These are phyloP conservation scores for Erysimum pusillum DNA, from an alignment of 441 rosid species.

Conservation along the genomic window DNA sequence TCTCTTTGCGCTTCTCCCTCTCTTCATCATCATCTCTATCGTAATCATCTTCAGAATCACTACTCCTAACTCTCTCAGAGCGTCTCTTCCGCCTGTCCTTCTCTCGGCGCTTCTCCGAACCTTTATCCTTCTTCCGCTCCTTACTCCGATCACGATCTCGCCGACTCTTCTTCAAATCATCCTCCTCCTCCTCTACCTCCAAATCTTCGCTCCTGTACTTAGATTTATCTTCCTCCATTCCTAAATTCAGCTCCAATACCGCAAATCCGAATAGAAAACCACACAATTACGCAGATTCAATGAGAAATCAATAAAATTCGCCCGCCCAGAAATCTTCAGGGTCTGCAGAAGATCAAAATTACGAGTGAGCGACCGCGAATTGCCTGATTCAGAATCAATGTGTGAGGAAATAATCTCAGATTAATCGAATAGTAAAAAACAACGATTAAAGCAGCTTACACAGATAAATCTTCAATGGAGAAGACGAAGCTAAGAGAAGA, in stretches of 20 bases:
- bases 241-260: slow-evolving; percentile 43
- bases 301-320: slow-evolving; percentile 4
- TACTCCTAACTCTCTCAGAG: slow-evolving; percentile 53
- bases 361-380: not conserved
- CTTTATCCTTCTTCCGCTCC: slow-evolving; percentile 49
- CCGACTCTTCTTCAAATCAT: slow-evolving; percentile 51
- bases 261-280: slow-evolving; percentile 16
- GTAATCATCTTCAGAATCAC: slow-evolving; percentile 45
- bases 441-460: slow-evolving; percentile 26
- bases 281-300: slow-evolving; percentile 24
- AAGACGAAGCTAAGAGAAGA: slow-evolving; percentile 33
- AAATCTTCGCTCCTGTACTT: slow-evolving; percentile 51
- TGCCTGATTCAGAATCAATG: slow-evolving; percentile 32
- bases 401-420: slow-evolving; percentile 6
- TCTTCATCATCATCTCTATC: slow-evolving; percentile 52
- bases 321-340: not conserved
- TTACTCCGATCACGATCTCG: slow-evolving; percentile 56
- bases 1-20: slow-evolving; percentile 51
- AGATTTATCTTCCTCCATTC: slow-evolving; percentile 56
- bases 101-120: slow-evolving; percentile 60
- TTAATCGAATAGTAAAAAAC: slow-evolving; percentile 4
- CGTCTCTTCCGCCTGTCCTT: slow-evolving; percentile 59
- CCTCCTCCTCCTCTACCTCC: slow-evolving; percentile 41
- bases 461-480: slow-evolving; percentile 20
- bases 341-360: not conserved